Conservation (phyloP, 2,329 filamentous ascomycete genomes). For the Diplodia scrobiculata region DNA sequence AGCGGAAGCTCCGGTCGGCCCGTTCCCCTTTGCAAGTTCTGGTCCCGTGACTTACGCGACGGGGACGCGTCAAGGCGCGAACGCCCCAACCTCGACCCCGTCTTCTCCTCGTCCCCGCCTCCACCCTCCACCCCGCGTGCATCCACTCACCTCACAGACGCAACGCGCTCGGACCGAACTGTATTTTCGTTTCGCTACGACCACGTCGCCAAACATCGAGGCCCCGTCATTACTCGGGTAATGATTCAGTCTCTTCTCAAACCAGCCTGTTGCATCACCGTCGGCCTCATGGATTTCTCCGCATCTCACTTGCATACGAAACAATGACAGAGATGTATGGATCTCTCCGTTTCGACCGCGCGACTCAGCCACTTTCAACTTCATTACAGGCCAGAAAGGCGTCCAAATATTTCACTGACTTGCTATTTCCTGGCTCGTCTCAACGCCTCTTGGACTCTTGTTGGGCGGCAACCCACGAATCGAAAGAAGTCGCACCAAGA, state of each 20-base stretch:
- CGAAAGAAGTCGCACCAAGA: background rate
- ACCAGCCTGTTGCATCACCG: background rate
- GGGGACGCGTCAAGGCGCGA: background rate
- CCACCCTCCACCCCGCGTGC: conserved; percentile 7
- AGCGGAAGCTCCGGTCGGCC: background rate
- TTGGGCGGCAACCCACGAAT: background rate
- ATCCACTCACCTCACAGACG: background rate
- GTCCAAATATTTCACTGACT: conserved; percentile 20
- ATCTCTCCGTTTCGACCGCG: background rate
- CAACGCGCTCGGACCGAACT: conserved; percentile 8
- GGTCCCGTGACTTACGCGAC: conserved; percentile 13
- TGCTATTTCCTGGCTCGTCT: background rate
- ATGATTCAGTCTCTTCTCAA: background rate
- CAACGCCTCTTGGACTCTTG: background rate
- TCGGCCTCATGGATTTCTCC: background rate
- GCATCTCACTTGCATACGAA: background rate
- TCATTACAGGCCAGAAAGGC: background rate
- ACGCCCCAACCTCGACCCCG: background rate
- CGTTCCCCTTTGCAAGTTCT: background rate
- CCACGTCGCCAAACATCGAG: too few species aligned
- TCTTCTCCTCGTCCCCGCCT: background rate
- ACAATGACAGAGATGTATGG: background rate
- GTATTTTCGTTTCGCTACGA: background rate
- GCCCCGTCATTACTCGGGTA: background rate
- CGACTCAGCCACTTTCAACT: background rate